Base-by-base conservation (phyloP, 148 eudicot species). In the Chenopodium berlandieri region DNA sequence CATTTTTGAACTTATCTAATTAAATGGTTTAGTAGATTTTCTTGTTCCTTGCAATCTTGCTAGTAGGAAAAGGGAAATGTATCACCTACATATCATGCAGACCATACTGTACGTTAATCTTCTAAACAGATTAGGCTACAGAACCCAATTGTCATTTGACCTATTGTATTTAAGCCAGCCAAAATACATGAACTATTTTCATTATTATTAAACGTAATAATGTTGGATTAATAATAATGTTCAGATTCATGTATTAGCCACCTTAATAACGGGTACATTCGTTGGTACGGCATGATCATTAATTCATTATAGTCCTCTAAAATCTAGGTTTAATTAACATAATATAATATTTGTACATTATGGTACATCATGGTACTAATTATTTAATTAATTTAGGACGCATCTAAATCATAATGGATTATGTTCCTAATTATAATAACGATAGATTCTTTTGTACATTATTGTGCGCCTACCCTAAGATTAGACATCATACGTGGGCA, bases 201-300 rank as follows among this genome's bases (percentile, higher is more conserved):
- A 67, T 75, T 63, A 44, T 76, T 68, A 79, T 58, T 65, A 66
- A 73, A 1, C 22, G 2, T 22, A 30, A 75, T 22, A 37, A 67
- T 68, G 67, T 54, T 60, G 75, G 32, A 68, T 25, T 68, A 66
- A 46, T 76, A 14, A 84, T 68, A 75, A 69, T 34, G 70, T 34
- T 12, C 48, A 70, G 81, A 80, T 84, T 84, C 86, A 84, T 84
- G 86, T 81, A 84, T 64, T 56, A 76, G 67, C 19, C 10, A 46
- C 2, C 63, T 68, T 31, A 32, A 66, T 17, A 17, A 62, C 3
- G 31, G 44, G 81, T 80, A 80, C 86, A 84, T 80, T 80, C 78
- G n/a, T 25, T 2, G 58, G 86, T 80, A 84, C 86, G 86, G 79
- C 81, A 58, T 62, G 34, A 58, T 16, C 46, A 11, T 23, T 56